phyloP scores from a whole-genome alignment of 2,329 filamentous ascomycete genomes.

The Cadophora malorum region DNA sequence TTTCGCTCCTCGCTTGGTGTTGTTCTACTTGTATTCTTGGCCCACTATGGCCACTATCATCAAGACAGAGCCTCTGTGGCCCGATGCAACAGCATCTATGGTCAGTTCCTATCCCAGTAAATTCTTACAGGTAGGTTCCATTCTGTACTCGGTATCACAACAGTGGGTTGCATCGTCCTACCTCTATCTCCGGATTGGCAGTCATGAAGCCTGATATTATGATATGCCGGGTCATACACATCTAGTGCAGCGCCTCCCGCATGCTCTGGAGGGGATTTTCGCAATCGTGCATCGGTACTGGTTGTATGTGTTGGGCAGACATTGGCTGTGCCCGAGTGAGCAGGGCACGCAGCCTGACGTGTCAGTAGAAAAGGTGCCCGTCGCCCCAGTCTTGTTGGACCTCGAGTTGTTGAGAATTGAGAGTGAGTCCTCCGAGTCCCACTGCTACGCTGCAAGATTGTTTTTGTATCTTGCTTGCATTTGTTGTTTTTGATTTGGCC shows the following conservation, averaged over 20 bases:
- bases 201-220: neutral
- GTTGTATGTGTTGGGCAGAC: slow-evolving; percentile 22
- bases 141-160: neutral
- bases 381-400: slow-evolving; percentile 5
- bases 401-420: slow-evolving; percentile 12
- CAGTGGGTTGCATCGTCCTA: slow-evolving; percentile 13
- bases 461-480: neutral
- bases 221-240: slow-evolving; percentile 4
- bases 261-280: slow-evolving; percentile 15
- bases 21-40: no score
- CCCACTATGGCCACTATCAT: neutral
- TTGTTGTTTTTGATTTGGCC: neutral
- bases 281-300: slow-evolving; percentile 9
- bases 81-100: neutral
- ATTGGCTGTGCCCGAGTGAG: slow-evolving; percentile 17
- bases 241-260: neutral
- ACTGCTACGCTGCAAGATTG: slow-evolving; percentile 12
- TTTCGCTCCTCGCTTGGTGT: neutral
- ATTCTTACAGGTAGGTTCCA: neutral
- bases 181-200: slow-evolving; percentile 10
- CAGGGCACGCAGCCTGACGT: slow-evolving; percentile 20
- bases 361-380: slow-evolving; percentile 17
- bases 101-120: neutral
- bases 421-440: slow-evolving; percentile 4
- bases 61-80: neutral